Conservation (phyloP, 2,329 filamentous ascomycete species). For the Coleophoma eucalyptorum region DNA sequence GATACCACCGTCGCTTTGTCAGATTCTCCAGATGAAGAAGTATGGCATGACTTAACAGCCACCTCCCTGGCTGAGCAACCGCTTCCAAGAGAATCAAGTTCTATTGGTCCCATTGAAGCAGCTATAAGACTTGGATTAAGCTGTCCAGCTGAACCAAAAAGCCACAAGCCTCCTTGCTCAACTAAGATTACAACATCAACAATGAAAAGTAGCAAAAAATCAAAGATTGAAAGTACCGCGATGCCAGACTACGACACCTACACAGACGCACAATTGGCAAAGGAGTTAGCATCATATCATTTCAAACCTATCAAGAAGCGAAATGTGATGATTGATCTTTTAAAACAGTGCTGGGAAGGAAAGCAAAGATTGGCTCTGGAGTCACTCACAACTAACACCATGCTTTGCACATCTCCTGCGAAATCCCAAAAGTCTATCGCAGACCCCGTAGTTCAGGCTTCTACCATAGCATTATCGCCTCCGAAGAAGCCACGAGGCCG, state of each 20-base stretch:
- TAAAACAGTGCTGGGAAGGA: conserved; percentile 69
- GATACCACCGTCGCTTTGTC: background rate
- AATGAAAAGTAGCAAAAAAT: background rate
- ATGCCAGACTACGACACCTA: conserved; percentile 56
- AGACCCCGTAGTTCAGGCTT: conserved; percentile 27
- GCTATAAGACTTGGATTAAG: conserved; percentile 10
- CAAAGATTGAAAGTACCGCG: background rate
- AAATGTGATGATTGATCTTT: conserved; percentile 63
- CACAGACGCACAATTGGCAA: conserved; percentile 59
- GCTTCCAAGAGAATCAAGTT: background rate
- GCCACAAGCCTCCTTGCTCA: background rate
- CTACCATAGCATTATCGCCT: conserved; percentile 10
- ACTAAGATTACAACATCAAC: background rate
- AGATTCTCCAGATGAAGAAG: conserved; percentile 5
- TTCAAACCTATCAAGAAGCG: conserved; percentile 71
- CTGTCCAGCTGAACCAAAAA: conserved; percentile 5
- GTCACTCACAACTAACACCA: conserved; percentile 18
- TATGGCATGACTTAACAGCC: conserved; percentile 15
- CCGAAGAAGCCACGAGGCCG: conserved; percentile 36
- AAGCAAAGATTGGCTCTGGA: conserved; percentile 35
- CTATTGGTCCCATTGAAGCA: conserved; percentile 8
- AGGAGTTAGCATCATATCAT: conserved; percentile 59
- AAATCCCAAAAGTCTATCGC: conserved; percentile 3
- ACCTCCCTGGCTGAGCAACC: background rate
- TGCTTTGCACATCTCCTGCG: conserved; percentile 2